Evolutionary conservation across 2,329 filamentous ascomycete genomes (phyloP), one percentile per base, ranked within the genome.

Genomic region (Alternaria arborescens): DNA sequence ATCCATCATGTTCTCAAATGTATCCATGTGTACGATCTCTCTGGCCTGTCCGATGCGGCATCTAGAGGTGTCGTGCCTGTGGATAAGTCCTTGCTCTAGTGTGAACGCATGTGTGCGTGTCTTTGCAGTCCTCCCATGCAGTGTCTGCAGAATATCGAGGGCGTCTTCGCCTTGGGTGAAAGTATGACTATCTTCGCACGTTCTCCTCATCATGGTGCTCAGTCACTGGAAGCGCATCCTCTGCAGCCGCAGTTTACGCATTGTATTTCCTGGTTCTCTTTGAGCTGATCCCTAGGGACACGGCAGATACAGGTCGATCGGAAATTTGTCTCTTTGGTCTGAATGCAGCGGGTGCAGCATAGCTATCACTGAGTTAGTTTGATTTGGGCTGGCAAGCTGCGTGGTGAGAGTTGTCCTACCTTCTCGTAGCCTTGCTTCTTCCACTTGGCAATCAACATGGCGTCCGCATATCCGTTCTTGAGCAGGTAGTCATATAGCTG

Each of bases 261-360:
- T 79, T 98, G 91, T 32, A 98, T 89, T 38, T 92, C 91, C 77
- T 95, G 91, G 42, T 93, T 89, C 73, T 97, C 93, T 80, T 97
- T 97, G 75, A 99, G 81, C 78, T 96, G 88, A 32, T 92, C 90
- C 76, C 91, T 90, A 1, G 95, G 95, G 52, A 99, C 94, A 52
- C 95, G 91, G 79, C 95, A 99, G 74, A 99, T 95, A 78, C 95
- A 99, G 1, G 94, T 99, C 66, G 92, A 91, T 79, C 94, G 95
- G 83, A 98, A 99, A 80, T 99, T 99, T 30, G 95, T 99, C 84
- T 99, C 95, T 80, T 98, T 98, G n/a, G 95, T 97, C 81, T 99
- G 95, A 58, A 99, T 94, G 80, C 95, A 99, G 64, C 94, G 88
- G 56, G 97, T 84, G 79, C 95, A 99, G 81, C 95, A 99, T 43